phyloP scores from a whole-genome alignment of 148 eudicot species.

The Mesembryanthemum crystallinum region DNA sequence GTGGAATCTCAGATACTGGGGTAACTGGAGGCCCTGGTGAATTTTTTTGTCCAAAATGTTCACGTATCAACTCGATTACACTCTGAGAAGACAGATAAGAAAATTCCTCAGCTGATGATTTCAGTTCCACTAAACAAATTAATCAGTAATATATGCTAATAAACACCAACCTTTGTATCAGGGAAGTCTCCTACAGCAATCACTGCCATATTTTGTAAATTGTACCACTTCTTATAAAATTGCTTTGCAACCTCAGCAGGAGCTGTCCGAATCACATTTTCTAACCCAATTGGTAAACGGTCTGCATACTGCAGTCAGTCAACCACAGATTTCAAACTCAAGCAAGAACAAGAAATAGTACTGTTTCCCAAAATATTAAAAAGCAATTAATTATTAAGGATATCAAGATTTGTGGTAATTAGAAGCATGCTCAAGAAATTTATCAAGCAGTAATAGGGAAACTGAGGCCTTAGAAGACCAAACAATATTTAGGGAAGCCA shows the following conservation, averaged over 20 bases:
- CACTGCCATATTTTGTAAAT: slow-evolving; percentile 75
- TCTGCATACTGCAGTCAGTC: slow-evolving; percentile 68
- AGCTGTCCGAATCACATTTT: slow-evolving; percentile 63
- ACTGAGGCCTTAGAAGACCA: background rate
- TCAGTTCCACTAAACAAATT: background rate
- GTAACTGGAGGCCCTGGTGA: slow-evolving; percentile 48
- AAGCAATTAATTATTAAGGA: too few relatives aligned
- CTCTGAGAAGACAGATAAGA: slow-evolving; percentile 35
- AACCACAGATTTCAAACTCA: slow-evolving; percentile 7
- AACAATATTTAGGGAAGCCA: background rate
- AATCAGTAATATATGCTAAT: background rate
- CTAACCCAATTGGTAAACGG: slow-evolving; percentile 82
- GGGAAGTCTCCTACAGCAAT: slow-evolving; percentile 87
- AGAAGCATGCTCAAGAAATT: too few relatives aligned
- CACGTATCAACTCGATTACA: slow-evolving; percentile 67
- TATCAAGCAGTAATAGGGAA: background rate
- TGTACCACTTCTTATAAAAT: slow-evolving; percentile 72
- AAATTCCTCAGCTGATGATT: background rate
- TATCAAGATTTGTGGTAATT: too few relatives aligned
- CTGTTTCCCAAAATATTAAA: too few relatives aligned
- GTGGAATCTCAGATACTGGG: slow-evolving; percentile 47
- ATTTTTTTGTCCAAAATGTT: slow-evolving; percentile 54
- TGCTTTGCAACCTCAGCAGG: slow-evolving; percentile 53
- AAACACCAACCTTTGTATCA: slow-evolving; percentile 63
- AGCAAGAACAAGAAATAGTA: background rate